Evolutionary conservation across 345 rosid genomes (phyloP), one percentile per base, ranked within the genome.

Genomic region (Turnera subulata): DNA sequence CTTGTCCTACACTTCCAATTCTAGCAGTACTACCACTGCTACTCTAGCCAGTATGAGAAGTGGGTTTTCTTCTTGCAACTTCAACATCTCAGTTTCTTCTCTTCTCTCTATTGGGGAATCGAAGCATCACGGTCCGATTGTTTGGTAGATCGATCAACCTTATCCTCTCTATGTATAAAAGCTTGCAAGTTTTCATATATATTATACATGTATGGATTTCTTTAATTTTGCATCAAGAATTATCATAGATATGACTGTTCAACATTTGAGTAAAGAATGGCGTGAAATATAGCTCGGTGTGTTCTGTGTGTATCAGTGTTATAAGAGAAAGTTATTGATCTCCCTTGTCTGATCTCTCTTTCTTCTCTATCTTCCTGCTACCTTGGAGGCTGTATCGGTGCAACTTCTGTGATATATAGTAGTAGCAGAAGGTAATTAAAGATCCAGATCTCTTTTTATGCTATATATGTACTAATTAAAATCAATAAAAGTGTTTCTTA

Each of bases 91-190:
- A 52, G 48, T 39, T 15, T 62, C 58, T 37, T 37, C 44, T 50
- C 35, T 46, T 44, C 12, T 44, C 71, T 70, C 49, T 39, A 55
- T 59, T 15, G 68, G 85, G 86, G 86, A 76, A 81, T 73, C 26
- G 85, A 81, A 81, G 85, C 85, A 65, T 59, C 81, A 72, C 57
- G 82, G 85, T 80, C 85, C 82, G 85, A 80, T 65, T 62, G 64
- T 60, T 68, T 70, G 60, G 59, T 66, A 63, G 55, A 63, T 73
- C 65, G 49, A 44, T 47, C 11, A n/a, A n/a, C n/a, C n/a, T n/a
- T n/a, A n/a, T n/a, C n/a, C n/a, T 37, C 2, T 26, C 21, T 48
- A 46, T 43, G 43, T 18, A 50, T n/a, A n/a, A n/a, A n/a, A n/a
- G 55, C 20, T n/a, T 55, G 32, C 2, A 29, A 46, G 40, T 23